Evolutionary conservation across 352 stramenopile genomes (phyloP).

Genomic region (Pythium grandisporangium): DNA sequence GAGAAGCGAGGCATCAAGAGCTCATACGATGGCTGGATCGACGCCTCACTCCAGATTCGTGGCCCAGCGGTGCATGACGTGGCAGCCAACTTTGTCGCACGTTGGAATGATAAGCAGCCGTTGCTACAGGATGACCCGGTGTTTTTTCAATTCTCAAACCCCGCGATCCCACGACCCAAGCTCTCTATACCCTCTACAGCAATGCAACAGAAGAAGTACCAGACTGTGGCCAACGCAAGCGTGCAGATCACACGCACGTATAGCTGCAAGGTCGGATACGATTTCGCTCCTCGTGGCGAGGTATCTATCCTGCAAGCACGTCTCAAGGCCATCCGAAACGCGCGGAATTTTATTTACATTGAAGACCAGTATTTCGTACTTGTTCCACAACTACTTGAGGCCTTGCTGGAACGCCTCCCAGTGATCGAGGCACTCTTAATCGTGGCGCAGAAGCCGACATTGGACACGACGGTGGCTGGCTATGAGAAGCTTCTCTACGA

Average conservation of each 20-base stretch:
- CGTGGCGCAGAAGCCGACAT: conserved; percentile 11
- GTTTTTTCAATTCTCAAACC: conserved; percentile 5
- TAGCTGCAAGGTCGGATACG: conserved; percentile 20
- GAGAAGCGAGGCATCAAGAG: conserved; percentile 2
- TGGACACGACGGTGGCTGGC: conserved; percentile 8
- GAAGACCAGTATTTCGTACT: conserved; percentile 46
- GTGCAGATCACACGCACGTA: conserved; percentile 33
- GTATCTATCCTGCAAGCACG: conserved; percentile 18
- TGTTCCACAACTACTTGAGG: conserved; percentile 17
- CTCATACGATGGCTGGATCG: conserved; percentile 18
- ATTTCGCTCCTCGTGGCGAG: conserved; percentile 23
- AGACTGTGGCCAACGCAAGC: background rate
- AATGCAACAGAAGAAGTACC: background rate
- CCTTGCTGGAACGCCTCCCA: conserved; percentile 18
- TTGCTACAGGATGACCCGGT: background rate
- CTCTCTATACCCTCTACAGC: background rate
- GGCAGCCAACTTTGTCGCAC: conserved; percentile 16
- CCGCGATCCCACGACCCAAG: background rate
- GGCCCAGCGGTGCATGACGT: conserved; percentile 16
- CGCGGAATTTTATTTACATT: conserved; percentile 31
- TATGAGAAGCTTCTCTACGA: conserved; percentile 30
- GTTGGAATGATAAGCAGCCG: conserved; percentile 14
- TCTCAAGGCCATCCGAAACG: conserved; percentile 23
- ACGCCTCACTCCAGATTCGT: conserved; percentile 12
- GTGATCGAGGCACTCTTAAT: conserved; percentile 16